Evolutionary conservation across 768 basidiomycete species (phyloP).

Genomic region (Gloeophyllum trabeum): DNA sequence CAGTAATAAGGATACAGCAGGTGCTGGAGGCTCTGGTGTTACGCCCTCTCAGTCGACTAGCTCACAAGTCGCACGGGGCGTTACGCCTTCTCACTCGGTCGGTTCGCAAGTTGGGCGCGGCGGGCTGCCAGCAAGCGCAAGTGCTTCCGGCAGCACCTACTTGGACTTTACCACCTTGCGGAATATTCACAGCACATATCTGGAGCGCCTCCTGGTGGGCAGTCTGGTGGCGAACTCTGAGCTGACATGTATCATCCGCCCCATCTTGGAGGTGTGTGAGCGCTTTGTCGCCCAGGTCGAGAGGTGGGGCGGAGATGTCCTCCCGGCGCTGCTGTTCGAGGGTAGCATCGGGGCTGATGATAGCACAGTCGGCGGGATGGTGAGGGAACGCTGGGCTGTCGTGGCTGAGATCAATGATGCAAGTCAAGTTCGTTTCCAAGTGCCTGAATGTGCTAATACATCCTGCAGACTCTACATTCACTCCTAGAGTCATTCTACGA

Average conservation of each 20-base stretch:
- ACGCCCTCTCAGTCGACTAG: too few species aligned
- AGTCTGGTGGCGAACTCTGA: constrained; percentile 62
- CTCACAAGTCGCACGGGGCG: not conserved
- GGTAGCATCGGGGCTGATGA: constrained; percentile 51
- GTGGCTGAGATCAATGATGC: constrained; percentile 79
- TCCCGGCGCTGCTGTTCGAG: constrained; percentile 76
- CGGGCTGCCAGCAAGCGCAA: not conserved
- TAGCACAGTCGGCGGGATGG: constrained; percentile 59
- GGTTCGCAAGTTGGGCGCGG: not conserved
- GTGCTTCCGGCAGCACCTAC: constrained; percentile 16
- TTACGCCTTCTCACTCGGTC: not conserved
- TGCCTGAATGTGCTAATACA: not conserved
- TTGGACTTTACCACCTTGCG: constrained; percentile 85
- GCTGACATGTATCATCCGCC: constrained; percentile 50
- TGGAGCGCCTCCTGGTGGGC: constrained; percentile 70
- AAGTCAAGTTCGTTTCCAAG: constrained; percentile 8
- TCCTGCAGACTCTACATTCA: constrained; percentile 47
- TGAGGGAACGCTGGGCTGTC: constrained; percentile 53
- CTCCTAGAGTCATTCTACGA: constrained; percentile 73
- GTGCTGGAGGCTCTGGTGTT: constrained; percentile 12
- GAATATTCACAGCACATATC: constrained; percentile 68
- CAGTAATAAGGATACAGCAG: too few species aligned
- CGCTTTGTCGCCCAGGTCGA: constrained; percentile 83
- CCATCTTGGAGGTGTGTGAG: constrained; percentile 76
- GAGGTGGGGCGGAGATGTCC: constrained; percentile 85